These are phyloP conservation scores for Xylaria sp. DNA, from an alignment of 495 filamentous ascomycete genomes.

Conservation along the genomic window DNA sequence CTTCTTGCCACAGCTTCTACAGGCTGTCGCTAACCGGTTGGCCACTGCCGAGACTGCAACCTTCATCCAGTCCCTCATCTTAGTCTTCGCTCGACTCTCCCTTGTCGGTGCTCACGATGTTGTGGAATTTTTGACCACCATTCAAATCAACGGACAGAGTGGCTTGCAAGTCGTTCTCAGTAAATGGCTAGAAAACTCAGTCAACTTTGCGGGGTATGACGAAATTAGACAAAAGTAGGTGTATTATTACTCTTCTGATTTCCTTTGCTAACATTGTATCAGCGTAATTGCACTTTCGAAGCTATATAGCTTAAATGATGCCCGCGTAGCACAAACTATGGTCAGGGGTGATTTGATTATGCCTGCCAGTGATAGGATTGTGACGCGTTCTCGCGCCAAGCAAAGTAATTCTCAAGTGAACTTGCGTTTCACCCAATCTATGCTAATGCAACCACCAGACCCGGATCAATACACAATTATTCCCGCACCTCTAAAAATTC, in stretches of 20 bases:
- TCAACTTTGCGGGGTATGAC: conserved; percentile 95
- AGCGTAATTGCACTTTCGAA: conserved; percentile 91
- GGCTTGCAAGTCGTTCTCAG: conserved; percentile 86
- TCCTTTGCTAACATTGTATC: conserved; percentile 44
- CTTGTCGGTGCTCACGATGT: conserved; percentile 86
- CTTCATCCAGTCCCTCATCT: conserved; percentile 88
- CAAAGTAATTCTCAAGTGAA: conserved; percentile 55
- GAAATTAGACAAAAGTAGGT: conserved; percentile 92
- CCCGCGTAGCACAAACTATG: conserved; percentile 75
- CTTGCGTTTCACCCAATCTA: not conserved
- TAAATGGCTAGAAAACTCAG: conserved; percentile 97
- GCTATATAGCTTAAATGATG: conserved; percentile 85
- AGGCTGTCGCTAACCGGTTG: conserved; percentile 86
- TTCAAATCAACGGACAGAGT: conserved; percentile 74
- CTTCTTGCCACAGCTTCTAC: conserved; percentile 86
- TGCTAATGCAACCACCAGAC: conserved; percentile 54
- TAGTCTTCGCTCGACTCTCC: conserved; percentile 92
- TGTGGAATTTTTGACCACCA: conserved; percentile 85
- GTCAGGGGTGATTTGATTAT: conserved; percentile 94
- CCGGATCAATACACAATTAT: conserved; percentile 92
- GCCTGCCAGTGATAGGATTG: conserved; percentile 79
- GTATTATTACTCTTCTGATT: conserved; percentile 18
- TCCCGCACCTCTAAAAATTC: conserved; percentile 86
- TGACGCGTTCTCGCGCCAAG: conserved; percentile 88
- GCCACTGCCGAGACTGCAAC: conserved; percentile 78